Percentiles rank a stretch among this genome's conserved stretches.
These are phyloP conservation scores for Pseudevernia furfuracea DNA, from an alignment of 495 filamentous ascomycete genomes.

Conservation along the genomic window DNA sequence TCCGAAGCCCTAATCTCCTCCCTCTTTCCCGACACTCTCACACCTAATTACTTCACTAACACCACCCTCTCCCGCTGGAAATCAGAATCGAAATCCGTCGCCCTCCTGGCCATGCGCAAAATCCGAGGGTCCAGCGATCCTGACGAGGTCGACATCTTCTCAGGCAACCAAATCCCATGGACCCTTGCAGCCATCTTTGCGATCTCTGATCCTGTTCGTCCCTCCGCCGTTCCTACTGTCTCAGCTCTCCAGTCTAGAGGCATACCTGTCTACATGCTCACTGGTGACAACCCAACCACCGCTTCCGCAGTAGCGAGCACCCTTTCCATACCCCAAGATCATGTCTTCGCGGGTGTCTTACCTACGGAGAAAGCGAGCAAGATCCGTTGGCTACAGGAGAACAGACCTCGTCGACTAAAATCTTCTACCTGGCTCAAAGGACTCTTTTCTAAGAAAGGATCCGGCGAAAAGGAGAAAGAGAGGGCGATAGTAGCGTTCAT, in stretches of 20 bases:
- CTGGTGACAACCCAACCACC: constrained; percentile 72
- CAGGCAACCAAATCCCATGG: constrained; percentile 12
- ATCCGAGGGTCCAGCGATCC: constrained; percentile 17
- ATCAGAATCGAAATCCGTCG: constrained; percentile 62
- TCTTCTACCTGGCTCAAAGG: constrained; percentile 53
- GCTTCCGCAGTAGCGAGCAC: constrained; percentile 67
- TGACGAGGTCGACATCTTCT: constrained; percentile 24
- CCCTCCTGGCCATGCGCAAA: constrained; percentile 52
- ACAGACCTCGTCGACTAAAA: constrained; percentile 57
- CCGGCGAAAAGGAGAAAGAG: constrained; percentile 9
- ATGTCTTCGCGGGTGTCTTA: constrained; percentile 82
- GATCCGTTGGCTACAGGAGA: constrained; percentile 67
- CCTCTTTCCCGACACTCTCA: constrained; percentile 26
- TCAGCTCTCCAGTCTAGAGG: constrained; percentile 55
- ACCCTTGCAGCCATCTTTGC: constrained; percentile 45
- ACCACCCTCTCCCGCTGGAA: constrained; percentile 58
- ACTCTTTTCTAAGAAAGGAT: constrained; percentile 48
- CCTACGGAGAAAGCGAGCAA: constrained; percentile 81
- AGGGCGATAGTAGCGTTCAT: constrained; percentile 52
- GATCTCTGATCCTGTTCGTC: constrained; percentile 67
- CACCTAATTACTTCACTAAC: constrained; percentile 35
- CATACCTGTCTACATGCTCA: constrained; percentile 83
- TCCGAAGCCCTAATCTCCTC: constrained; percentile 66
- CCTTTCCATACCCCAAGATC: constrained; percentile 63
- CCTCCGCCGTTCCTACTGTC: constrained; percentile 62